Evolutionary conservation across 192 early-diverging fungal genomes (phyloP).

Genomic region (Coemansia sp.): DNA sequence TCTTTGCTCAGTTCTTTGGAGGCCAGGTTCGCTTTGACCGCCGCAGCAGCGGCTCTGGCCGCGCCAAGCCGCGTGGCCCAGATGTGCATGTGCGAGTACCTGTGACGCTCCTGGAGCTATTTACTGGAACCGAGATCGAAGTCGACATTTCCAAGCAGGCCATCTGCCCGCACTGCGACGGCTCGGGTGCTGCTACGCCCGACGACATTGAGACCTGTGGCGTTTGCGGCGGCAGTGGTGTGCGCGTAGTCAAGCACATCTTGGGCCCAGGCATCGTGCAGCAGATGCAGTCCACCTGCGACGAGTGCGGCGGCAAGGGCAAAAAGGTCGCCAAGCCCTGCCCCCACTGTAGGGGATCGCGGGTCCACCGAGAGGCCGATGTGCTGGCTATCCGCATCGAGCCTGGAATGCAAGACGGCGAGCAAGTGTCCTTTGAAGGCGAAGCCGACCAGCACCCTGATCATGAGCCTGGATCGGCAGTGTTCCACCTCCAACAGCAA

Average conservation of each 20-base stretch:
- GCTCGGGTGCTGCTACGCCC: conserved; percentile 80
- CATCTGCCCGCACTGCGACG: conserved; percentile 89
- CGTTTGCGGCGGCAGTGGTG: conserved; percentile 76
- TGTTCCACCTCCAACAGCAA: conserved; percentile 70
- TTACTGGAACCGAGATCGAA: conserved; percentile 78
- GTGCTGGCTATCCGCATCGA: conserved; percentile 77
- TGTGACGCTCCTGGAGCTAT: conserved; percentile 91
- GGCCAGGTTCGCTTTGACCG: conserved; percentile 62
- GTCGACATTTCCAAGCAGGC: conserved; percentile 93
- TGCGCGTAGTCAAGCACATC: conserved; percentile 77
- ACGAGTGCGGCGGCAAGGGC: conserved; percentile 86
- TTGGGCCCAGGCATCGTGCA: conserved; percentile 92
- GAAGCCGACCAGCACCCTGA: conserved; percentile 94
- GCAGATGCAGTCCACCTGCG: conserved; percentile 91
- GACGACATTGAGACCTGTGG: conserved; percentile 84
- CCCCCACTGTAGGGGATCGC: conserved; percentile 77
- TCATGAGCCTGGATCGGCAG: conserved; percentile 77
- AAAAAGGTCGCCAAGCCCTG: conserved; percentile 81
- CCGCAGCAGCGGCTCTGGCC: conserved; percentile 32
- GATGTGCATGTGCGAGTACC: conserved; percentile 73
- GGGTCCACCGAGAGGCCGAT: conserved; percentile 81
- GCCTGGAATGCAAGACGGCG: conserved; percentile 77
- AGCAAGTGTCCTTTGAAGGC: conserved; percentile 74
- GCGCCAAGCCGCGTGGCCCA: conserved; percentile 80
- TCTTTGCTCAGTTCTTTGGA: conserved; percentile 90